Conservation (phyloP, 352 stramenopile species). For the Stephanocyclus meneghinianus region DNA sequence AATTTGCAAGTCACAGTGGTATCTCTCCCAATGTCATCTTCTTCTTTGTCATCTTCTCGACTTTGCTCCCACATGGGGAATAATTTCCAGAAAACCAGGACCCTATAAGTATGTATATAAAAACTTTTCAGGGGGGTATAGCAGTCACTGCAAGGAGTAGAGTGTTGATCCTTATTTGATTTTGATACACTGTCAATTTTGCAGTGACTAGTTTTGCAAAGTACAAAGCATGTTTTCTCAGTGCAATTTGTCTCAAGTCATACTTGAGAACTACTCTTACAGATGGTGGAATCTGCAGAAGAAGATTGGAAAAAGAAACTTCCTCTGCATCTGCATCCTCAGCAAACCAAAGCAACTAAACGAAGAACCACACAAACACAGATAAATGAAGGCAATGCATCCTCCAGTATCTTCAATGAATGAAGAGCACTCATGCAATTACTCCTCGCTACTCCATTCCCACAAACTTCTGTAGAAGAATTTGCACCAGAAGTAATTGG, state of each 20-base stretch:
- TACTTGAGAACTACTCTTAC: constrained; percentile 8
- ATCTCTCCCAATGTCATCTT: too few species aligned
- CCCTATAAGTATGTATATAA: too few species aligned
- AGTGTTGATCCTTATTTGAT: constrained; percentile 17
- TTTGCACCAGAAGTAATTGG: background rate
- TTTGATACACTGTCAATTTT: background rate
- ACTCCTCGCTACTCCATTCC: background rate
- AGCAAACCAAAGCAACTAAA: constrained; percentile 6
- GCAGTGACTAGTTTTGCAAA: constrained; percentile 46
- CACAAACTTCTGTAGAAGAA: background rate
- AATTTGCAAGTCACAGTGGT: too few species aligned
- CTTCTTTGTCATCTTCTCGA: too few species aligned
- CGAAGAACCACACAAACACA: constrained; percentile 37
- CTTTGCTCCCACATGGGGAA: too few species aligned
- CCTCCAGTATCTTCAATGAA: constrained; percentile 37
- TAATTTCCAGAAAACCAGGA: too few species aligned
- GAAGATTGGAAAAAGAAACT: background rate
- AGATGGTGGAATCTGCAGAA: background rate
- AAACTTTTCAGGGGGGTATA: too few species aligned
- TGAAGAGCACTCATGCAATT: background rate
- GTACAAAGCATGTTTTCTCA: constrained; percentile 44
- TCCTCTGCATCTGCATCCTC: constrained; percentile 2
- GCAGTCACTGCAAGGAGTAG: constrained; percentile 33
- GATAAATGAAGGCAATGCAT: constrained; percentile 57
- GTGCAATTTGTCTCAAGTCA: constrained; percentile 17